Evolutionary conservation across 2,329 filamentous ascomycete species (phyloP), one percentile per base, ranked within the genome.

Genomic region (Neobulgaria alba): DNA sequence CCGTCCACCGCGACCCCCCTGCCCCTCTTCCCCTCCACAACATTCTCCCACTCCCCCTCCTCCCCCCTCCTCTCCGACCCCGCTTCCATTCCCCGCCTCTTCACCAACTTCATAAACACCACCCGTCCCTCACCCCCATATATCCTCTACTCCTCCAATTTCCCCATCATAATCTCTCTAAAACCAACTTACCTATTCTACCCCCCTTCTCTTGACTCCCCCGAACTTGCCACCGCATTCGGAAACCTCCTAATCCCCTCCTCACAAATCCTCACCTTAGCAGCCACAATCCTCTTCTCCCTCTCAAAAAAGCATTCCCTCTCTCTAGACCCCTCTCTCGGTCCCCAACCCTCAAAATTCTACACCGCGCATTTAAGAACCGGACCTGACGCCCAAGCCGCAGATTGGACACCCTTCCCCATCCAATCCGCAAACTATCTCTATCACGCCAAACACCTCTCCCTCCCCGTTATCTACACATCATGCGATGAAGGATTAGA

Each of bases 291-390:
- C 4, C 48, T 61, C 15, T 57, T 58, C 46, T 50, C 49, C 3
- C 44, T 65, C 10, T 51, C 51, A 10, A 38, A 49, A 23, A 26
- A 26, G 23, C 23, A 26, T 12, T 52, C 42, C 29, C 48, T 54
- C 36, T 42, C 41, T 3, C 38, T 58, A 3, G 39, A 50, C 55
- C 23, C 42, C n/a, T 9, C 34, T 34, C 50, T 60, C 7, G 39
- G 50, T 0, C 50, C 61, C 5, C 54, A 54, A 2, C 8, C 15
- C 5, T 45, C 20, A 7, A 56, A 54, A 8, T 66, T 63, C 41
- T 59, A 60, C 21, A 63, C 62, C 20, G 63, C 57, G 1, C 61
- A 65, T 46, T 42, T 66, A 17, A 52, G 60, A 14, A 61, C 60
- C 4, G 62, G 58, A 14, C 43, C 42, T 7, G 61, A 65, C 38